Evolutionary conservation across 2,329 filamentous ascomycete species (phyloP).

Genomic region (Exophiala xenobiotica): DNA sequence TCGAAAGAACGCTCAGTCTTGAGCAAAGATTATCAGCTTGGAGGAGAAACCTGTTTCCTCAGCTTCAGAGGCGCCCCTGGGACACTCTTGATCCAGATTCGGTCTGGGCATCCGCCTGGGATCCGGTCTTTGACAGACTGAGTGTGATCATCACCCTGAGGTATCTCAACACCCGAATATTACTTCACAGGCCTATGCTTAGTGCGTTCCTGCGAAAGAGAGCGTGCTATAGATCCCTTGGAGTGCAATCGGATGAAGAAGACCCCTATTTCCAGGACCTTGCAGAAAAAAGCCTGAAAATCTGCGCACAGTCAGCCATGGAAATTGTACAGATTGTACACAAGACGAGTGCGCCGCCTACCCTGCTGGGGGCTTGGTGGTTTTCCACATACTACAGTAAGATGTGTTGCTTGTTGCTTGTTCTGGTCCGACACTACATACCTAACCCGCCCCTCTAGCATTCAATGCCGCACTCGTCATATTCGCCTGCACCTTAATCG

Average conservation of each 20-base stretch:
- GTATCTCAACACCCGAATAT: slow-evolving; percentile 23
- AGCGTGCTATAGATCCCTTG: slow-evolving; percentile 1
- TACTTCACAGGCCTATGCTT: slow-evolving; percentile 22
- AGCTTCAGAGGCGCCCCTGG: slow-evolving; percentile 21
- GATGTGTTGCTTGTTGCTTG: slow-evolving; percentile 12
- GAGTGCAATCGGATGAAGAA: slow-evolving; percentile 5
- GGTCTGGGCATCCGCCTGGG: slow-evolving; percentile 15
- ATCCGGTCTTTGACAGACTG: slow-evolving; percentile 22
- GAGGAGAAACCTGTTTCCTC: slow-evolving; percentile 18
- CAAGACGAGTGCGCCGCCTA: slow-evolving; percentile 21
- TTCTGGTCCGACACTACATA: slow-evolving; percentile 21
- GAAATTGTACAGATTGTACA: slow-evolving; percentile 37
- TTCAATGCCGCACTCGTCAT: slow-evolving; percentile 39
- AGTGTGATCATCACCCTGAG: slow-evolving; percentile 24
- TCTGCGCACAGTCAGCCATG: slow-evolving; percentile 35
- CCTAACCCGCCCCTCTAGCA: slow-evolving; percentile 29
- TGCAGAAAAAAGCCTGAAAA: slow-evolving; percentile 27
- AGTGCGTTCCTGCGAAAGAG: slow-evolving; percentile 21
- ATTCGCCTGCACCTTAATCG: slow-evolving; percentile 30
- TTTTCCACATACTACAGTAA: slow-evolving; percentile 42
- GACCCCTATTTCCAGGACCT: slow-evolving; percentile 23
- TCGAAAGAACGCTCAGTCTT: slow-evolving; percentile 19
- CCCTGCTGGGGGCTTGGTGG: slow-evolving; percentile 43
- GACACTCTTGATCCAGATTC: slow-evolving; percentile 15
- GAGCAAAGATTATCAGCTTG: slow-evolving; percentile 20